phyloP scores from a whole-genome alignment of 2,329 filamentous ascomycete species.

The Teratosphaeria pseudoeucalypti region DNA sequence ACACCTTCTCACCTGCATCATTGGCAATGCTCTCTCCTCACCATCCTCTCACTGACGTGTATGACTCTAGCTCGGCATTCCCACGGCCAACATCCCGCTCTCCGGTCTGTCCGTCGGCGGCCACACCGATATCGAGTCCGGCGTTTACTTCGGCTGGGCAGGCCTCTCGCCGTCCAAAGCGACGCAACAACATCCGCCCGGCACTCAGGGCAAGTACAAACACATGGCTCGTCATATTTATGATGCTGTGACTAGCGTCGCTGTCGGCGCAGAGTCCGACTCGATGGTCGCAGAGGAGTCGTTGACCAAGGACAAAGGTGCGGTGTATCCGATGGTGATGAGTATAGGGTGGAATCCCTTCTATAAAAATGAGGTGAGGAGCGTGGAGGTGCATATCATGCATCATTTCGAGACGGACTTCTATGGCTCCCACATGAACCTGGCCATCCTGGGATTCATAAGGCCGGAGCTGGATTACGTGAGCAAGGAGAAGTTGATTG shows the following conservation, averaged over 20 bases:
- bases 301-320: conserved; percentile 11
- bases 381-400: conserved; percentile 58
- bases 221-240: conserved; percentile 13
- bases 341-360: conserved; percentile 95
- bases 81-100: conserved; percentile 77
- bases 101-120: conserved; percentile 61
- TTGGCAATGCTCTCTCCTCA: not conserved
- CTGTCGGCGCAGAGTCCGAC: conserved; percentile 4
- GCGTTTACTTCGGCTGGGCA: conserved; percentile 92
- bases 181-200: conserved; percentile 13
- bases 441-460: conserved; percentile 78
- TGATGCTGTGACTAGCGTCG: conserved; percentile 8
- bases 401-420: conserved; percentile 64
- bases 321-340: conserved; percentile 78
- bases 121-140: conserved; percentile 52
- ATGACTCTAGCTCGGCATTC: conserved; percentile 67
- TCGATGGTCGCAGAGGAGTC: not conserved
- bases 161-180: conserved; percentile 42
- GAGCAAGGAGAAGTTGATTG: conserved; percentile 68
- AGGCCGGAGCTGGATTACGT: conserved; percentile 83
- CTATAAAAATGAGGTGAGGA: conserved; percentile 82
- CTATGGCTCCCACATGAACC: conserved; percentile 68
- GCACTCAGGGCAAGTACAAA: conserved; percentile 14
- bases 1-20: not conserved
- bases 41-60: not conserved